These are phyloP conservation scores for Cerioporus squamosus DNA, from an alignment of 1,284 basidiomycete genomes.

Conservation along the genomic window DNA sequence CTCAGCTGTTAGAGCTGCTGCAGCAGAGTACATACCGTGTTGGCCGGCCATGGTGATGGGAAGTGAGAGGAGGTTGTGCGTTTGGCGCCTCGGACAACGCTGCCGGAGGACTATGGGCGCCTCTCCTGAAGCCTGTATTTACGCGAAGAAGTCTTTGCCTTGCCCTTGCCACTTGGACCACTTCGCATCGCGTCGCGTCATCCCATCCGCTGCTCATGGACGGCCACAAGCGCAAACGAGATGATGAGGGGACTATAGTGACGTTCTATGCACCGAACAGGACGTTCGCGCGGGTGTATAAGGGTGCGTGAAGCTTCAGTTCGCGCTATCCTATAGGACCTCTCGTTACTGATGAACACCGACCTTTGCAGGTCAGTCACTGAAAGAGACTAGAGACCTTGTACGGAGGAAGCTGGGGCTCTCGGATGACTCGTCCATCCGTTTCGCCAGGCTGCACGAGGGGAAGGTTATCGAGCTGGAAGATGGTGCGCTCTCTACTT, in stretches of 20 bases:
- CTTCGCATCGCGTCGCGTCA: slow-evolving; percentile 3
- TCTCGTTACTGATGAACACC: neutral
- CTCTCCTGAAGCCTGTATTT: slow-evolving; percentile 10
- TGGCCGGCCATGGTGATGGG: slow-evolving; percentile 41
- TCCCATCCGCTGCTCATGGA: slow-evolving; percentile 38
- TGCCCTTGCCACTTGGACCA: neutral
- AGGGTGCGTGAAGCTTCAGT: slow-evolving; percentile 24
- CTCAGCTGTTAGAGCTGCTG: slow-evolving; percentile 9
- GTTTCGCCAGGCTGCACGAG: slow-evolving; percentile 60
- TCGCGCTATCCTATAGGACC: neutral
- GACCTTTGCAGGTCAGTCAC: slow-evolving; percentile 52
- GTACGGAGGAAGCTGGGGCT: slow-evolving; percentile 67
- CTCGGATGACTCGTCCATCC: slow-evolving; percentile 41
- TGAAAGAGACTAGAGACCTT: slow-evolving; percentile 57
- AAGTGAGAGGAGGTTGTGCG: slow-evolving; percentile 23
- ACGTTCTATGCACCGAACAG: slow-evolving; percentile 34
- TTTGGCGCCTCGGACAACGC: slow-evolving; percentile 7
- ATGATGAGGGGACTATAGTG: slow-evolving; percentile 33
- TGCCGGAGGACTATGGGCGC: slow-evolving; percentile 14
- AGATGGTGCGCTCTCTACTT: slow-evolving; percentile 54
- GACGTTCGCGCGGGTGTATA: slow-evolving; percentile 35
- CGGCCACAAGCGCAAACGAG: slow-evolving; percentile 48
- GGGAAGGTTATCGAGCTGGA: slow-evolving; percentile 65
- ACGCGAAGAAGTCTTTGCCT: slow-evolving; percentile 8
- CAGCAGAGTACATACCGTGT: slow-evolving; percentile 27